phyloP scores from a whole-genome alignment of 179 eudicot genomes.

The Sideroxylon spinosum region DNA sequence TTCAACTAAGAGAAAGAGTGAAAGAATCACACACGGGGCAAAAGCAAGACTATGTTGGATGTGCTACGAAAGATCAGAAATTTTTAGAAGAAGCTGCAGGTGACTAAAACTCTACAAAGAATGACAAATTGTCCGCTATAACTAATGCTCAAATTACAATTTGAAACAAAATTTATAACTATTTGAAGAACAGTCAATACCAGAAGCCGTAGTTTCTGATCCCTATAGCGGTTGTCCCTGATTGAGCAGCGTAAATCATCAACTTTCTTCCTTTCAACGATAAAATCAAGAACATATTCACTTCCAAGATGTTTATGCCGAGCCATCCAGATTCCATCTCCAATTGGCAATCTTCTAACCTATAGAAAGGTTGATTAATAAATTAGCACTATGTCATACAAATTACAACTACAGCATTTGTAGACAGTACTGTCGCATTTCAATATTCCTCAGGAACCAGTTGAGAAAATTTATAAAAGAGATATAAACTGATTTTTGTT shows the following conservation, averaged over 20 bases:
- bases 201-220: constrained; percentile 88
- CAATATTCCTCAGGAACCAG: background rate
- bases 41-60: background rate
- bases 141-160: background rate
- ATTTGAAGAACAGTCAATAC: constrained; percentile 36
- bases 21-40: background rate
- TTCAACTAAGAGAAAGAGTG: background rate
- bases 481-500: background rate
- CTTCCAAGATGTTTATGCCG: constrained; percentile 56
- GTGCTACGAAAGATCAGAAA: background rate
- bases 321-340: constrained; percentile 94
- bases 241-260: constrained; percentile 81
- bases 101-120: background rate
- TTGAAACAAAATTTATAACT: background rate
- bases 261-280: constrained; percentile 88
- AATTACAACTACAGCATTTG: background rate
- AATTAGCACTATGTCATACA: background rate
- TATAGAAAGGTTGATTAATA: constrained; percentile 21
- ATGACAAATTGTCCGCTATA: background rate
- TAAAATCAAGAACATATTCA: constrained; percentile 90
- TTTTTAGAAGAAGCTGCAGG: background rate
- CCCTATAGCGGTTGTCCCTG: constrained; percentile 81
- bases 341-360: constrained; percentile 81
- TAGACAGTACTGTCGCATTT: background rate
- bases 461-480: background rate